phyloP scores from a whole-genome alignment of 768 basidiomycete genomes.

The Kwoniella sp. region DNA sequence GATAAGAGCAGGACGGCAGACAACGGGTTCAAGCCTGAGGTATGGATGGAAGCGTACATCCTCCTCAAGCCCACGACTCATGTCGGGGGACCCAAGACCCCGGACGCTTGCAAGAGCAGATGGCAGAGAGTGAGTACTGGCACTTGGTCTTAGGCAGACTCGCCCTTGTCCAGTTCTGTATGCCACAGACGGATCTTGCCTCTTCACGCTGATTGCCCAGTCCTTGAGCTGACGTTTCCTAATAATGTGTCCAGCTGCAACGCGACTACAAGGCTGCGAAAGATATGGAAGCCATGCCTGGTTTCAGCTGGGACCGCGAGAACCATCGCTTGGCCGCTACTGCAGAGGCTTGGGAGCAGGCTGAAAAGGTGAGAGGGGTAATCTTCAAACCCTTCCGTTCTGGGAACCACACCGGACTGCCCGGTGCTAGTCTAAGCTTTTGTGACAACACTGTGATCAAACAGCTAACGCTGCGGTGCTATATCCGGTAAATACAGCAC shows the following conservation, averaged over 20 bases:
- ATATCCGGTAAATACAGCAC: no score
- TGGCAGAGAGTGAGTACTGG: conserved; percentile 40
- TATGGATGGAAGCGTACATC: conserved; percentile 37
- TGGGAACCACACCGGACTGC: no score
- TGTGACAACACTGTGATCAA: no score
- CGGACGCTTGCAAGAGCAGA: conserved; percentile 49
- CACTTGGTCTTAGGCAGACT: background rate
- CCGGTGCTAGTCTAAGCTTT: no score
- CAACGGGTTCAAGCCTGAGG: conserved; percentile 47
- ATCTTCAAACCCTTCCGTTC: background rate
- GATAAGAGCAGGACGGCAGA: conserved; percentile 41
- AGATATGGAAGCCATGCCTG: conserved; percentile 43
- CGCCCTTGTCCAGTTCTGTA: background rate
- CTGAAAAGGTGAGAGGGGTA: conserved; percentile 39
- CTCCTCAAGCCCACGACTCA: conserved; percentile 25
- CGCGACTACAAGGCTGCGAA: conserved; percentile 42
- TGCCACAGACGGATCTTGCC: no score
- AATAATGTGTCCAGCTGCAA: conserved; percentile 43
- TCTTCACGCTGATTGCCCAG: no score
- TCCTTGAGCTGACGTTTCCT: conserved; percentile 6
- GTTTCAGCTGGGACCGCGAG: conserved; percentile 35
- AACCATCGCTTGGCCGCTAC: conserved; percentile 26
- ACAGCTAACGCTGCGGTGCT: no score
- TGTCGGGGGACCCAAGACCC: conserved; percentile 45
- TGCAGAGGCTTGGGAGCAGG: conserved; percentile 37